Conservation (phyloP, 768 basidiomycete species). For the Calocybe gangraenosa region DNA sequence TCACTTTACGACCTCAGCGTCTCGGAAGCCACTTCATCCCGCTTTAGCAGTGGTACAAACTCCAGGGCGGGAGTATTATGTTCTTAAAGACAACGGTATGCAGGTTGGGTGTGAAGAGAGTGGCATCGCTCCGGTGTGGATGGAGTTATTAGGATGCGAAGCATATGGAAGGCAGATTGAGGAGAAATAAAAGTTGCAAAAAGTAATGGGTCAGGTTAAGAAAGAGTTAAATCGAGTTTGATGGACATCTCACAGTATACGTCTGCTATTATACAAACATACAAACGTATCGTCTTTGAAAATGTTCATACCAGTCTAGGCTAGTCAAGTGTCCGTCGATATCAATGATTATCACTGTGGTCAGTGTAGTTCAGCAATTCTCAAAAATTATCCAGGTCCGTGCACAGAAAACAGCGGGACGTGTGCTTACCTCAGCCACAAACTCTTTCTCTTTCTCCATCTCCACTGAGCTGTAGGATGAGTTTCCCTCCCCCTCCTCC, state of each 20-base stretch:
- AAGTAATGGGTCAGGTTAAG: too few species aligned
- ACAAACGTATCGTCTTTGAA: too few species aligned
- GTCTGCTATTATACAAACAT: too few species aligned
- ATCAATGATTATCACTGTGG: too few species aligned
- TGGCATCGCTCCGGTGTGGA: constrained; percentile 62
- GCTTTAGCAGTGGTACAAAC: constrained; percentile 73
- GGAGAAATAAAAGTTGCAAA: background rate
- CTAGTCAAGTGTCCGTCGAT: too few species aligned
- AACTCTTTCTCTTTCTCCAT: constrained; percentile 29
- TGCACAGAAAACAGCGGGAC: constrained; percentile 25
- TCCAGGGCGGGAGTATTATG: constrained; percentile 59
- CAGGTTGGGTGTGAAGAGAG: constrained; percentile 75
- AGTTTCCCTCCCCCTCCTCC: constrained; percentile 58
- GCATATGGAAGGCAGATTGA: constrained; percentile 4
- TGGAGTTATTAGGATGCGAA: constrained; percentile 47
- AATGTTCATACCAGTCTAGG: too few species aligned
- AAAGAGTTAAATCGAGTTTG: too few species aligned
- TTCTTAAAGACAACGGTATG: constrained; percentile 74
- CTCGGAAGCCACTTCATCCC: constrained; percentile 44
- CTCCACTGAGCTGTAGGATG: constrained; percentile 31
- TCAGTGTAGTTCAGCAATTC: too few species aligned
- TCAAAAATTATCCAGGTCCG: constrained; percentile 28
- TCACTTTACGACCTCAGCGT: constrained; percentile 46
- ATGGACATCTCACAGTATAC: too few species aligned
- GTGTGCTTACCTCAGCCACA: constrained; percentile 37